Evolutionary conservation across 148 eudicot species (phyloP), one percentile per base, ranked within the genome.

Genomic region (Rhododendron henanense): DNA sequence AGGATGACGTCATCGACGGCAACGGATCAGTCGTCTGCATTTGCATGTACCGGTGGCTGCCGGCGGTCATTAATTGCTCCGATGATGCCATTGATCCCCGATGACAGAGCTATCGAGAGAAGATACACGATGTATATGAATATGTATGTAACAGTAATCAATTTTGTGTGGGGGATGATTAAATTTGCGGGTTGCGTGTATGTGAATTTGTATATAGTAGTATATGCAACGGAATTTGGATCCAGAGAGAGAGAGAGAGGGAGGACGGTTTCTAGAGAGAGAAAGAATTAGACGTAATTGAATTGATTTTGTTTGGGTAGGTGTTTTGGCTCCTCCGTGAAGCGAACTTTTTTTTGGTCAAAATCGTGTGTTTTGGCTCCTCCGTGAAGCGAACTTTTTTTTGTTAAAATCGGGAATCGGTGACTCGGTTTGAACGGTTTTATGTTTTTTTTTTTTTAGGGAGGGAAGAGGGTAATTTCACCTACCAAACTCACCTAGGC

Each of bases 11-110:
- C 83, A 81, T 87, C 78, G 89, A 87, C 35, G 87, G 74, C 48
- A 86, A 53, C 59, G 89, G 90, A 88, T 93, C 96, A 33, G 76
- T 33, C 77, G 91, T 67, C 69, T 93, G 93, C 96, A 94, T 91
- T 80, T 91, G 92, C 25, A 88, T 88, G 93, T 93, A 90, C 23
- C 91, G 90, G 0, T 90, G 91, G 2, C 91, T 90, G 21, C 90
- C 94, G 84, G 89, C 92, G 83, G 90, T 39, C 80, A 92, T 90
- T 87, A 94, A 87, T 84, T 94, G 88, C 88, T 96, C 98, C 81
- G 94, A 91, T 69, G 94, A 90, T 47, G 93, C 91, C 95, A 93
- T 92, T 84, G 83, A 82, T 61, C 13, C 13, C 84, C 75, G 75
- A 61, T 63, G 74, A n/a, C 53, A 41, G 28, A 61, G 51, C 75